These are phyloP conservation scores for Rhinocladiella similis DNA, from an alignment of 2,329 filamentous ascomycete genomes.

Conservation along the genomic window DNA sequence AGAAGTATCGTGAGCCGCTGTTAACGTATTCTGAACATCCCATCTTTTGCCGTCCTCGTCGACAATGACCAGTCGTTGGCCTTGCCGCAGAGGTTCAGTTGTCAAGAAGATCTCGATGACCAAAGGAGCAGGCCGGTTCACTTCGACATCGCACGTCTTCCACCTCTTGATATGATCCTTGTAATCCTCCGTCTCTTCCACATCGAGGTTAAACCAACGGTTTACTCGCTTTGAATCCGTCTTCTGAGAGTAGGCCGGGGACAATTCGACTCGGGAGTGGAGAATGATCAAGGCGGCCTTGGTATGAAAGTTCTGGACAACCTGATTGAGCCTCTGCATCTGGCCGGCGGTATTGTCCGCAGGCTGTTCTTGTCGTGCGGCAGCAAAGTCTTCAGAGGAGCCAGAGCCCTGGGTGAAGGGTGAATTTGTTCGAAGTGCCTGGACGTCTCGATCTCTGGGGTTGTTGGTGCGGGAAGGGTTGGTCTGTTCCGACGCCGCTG, in stretches of 20 bases:
- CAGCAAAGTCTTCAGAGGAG: constrained; percentile 50
- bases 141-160: constrained; percentile 75
- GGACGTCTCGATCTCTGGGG: constrained; percentile 63
- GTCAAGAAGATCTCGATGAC: constrained; percentile 91
- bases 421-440: constrained; percentile 50
- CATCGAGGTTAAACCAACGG: constrained; percentile 93
- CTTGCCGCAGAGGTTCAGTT: constrained; percentile 71
- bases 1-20: constrained; percentile 45
- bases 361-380: constrained; percentile 42
- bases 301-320: constrained; percentile 92
- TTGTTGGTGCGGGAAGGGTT: constrained; percentile 74
- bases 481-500: constrained; percentile 69
- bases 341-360: constrained; percentile 60
- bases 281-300: constrained; percentile 85
- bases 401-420: constrained; percentile 55
- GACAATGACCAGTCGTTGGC: constrained; percentile 81
- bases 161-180: constrained; percentile 77
- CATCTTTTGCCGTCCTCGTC: constrained; percentile 90
- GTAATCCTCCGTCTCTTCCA: constrained; percentile 89
- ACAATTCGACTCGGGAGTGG: constrained; percentile 73
- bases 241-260: constrained; percentile 57
- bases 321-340: constrained; percentile 82
- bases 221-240: constrained; percentile 67
- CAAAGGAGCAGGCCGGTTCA: constrained; percentile 76
- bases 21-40: constrained; percentile 82